Evolutionary conservation across 345 rosid species (phyloP).

Genomic region (Salix exigua): DNA sequence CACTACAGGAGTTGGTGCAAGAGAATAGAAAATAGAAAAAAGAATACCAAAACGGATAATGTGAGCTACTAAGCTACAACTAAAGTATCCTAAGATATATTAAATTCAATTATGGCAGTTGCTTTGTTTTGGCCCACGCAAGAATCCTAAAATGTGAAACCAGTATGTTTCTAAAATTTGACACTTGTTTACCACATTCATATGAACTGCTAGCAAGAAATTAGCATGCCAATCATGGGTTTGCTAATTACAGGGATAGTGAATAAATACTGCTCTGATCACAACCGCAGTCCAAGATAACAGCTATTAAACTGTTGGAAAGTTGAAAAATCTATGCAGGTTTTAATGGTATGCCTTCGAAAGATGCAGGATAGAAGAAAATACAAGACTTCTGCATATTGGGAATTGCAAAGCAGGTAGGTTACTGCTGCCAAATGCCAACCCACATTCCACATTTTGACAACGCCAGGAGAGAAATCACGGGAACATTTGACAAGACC

Average conservation of each 20-base stretch:
- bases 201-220: not conserved
- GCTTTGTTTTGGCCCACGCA: not conserved
- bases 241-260: not conserved
- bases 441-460: slow-evolving; percentile 11
- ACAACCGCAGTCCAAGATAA: not conserved
- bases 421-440: too few species aligned
- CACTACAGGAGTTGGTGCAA: slow-evolving; percentile 26
- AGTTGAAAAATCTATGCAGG: not conserved
- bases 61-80: not conserved
- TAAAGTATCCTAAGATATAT: not conserved
- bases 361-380: not conserved
- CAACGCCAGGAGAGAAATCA: not conserved
- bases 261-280: not conserved
- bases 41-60: not conserved
- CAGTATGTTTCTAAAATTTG: not conserved
- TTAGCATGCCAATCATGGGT: not conserved
- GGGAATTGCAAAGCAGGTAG: too few species aligned
- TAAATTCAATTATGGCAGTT: not conserved
- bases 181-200: not conserved
- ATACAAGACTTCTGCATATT: not conserved
- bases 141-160: not conserved
- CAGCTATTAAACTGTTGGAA: not conserved
- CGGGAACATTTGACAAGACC: not conserved
- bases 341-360: not conserved
- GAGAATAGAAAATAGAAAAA: not conserved